phyloP scores from a whole-genome alignment of 2,329 filamentous ascomycete genomes.

The Fusarium chaquense region DNA sequence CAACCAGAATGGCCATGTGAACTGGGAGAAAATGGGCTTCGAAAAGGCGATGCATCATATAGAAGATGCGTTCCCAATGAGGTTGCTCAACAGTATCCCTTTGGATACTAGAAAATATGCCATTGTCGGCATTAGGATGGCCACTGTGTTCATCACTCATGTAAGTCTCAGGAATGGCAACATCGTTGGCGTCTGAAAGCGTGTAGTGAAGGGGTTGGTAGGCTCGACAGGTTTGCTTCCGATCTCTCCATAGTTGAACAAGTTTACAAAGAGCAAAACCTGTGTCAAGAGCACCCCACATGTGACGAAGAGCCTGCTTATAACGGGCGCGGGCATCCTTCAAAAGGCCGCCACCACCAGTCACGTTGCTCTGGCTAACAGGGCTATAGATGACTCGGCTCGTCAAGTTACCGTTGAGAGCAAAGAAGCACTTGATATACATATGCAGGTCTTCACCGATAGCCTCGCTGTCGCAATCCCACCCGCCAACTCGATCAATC shows the following conservation, averaged over 20 bases:
- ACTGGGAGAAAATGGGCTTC: constrained; percentile 79
- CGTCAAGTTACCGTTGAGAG: constrained; percentile 75
- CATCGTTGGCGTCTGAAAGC: constrained; percentile 59
- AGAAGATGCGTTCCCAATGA: constrained; percentile 67
- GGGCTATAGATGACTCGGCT: constrained; percentile 74
- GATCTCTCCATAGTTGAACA: constrained; percentile 67
- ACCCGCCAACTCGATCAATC: constrained; percentile 76
- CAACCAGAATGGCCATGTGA: constrained; percentile 73
- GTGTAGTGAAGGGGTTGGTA: constrained; percentile 68
- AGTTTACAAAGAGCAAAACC: constrained; percentile 72
- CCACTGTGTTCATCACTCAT: constrained; percentile 56
- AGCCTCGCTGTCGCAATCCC: constrained; percentile 77
- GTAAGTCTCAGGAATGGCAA: constrained; percentile 62
- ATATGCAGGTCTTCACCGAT: constrained; percentile 83
- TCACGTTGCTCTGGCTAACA: constrained; percentile 79
- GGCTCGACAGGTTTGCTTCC: constrained; percentile 66
- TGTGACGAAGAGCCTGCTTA: constrained; percentile 78
- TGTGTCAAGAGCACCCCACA: constrained; percentile 80
- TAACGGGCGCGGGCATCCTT: constrained; percentile 74
- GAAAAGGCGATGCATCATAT: constrained; percentile 75
- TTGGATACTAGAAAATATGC: constrained; percentile 67
- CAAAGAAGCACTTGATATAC: constrained; percentile 83
- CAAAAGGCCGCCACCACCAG: constrained; percentile 66
- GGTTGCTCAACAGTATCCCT: constrained; percentile 64
- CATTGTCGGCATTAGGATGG: constrained; percentile 57